Conservation (phyloP, 2,329 filamentous ascomycete species). For the Coniochaeta sp. region DNA sequence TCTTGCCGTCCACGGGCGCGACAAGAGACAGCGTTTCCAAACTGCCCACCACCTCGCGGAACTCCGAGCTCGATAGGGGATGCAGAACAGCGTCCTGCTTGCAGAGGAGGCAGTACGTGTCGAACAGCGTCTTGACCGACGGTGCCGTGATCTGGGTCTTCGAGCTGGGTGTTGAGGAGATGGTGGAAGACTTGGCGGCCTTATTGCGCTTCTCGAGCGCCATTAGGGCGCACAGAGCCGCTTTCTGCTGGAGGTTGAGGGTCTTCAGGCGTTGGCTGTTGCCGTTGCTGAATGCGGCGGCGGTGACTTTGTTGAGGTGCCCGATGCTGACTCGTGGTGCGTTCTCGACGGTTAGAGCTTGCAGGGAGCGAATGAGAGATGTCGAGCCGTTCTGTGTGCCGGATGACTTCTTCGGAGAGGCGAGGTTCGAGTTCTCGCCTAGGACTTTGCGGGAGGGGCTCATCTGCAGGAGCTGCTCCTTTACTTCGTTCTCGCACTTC, state of each 20-base stretch:
- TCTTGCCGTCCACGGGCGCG: conserved; percentile 62
- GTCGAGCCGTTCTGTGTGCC: conserved; percentile 36
- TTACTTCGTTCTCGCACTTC: conserved; percentile 59
- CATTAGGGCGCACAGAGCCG: conserved; percentile 80
- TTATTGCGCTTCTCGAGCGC: conserved; percentile 75
- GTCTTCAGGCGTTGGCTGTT: conserved; percentile 76
- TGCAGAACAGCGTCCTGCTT: conserved; percentile 83
- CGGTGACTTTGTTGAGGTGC: conserved; percentile 87
- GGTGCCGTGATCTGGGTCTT: conserved; percentile 59
- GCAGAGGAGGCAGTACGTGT: conserved; percentile 76
- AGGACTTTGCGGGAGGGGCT: conserved; percentile 71
- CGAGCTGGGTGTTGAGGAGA: conserved; percentile 46
- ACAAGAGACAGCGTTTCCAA: conserved; percentile 83
- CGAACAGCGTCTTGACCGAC: conserved; percentile 76
- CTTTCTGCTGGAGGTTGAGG: conserved; percentile 94
- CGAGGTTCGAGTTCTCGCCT: conserved; percentile 73
- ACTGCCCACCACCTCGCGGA: conserved; percentile 84
- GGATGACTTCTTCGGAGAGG: conserved; percentile 29
- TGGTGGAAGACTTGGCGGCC: conserved; percentile 31
- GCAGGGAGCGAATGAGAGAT: conserved; percentile 47
- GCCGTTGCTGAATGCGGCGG: conserved; percentile 84
- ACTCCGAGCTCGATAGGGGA: conserved; percentile 84
- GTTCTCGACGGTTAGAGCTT: conserved; percentile 62
- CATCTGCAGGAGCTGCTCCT: conserved; percentile 48
- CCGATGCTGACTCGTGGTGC: conserved; percentile 85